A percentile compares a stretch with the other conserved stretches of the same genome.
Conservation (phyloP, 495 filamentous ascomycete species). For the Coniosporium apollinis region DNA sequence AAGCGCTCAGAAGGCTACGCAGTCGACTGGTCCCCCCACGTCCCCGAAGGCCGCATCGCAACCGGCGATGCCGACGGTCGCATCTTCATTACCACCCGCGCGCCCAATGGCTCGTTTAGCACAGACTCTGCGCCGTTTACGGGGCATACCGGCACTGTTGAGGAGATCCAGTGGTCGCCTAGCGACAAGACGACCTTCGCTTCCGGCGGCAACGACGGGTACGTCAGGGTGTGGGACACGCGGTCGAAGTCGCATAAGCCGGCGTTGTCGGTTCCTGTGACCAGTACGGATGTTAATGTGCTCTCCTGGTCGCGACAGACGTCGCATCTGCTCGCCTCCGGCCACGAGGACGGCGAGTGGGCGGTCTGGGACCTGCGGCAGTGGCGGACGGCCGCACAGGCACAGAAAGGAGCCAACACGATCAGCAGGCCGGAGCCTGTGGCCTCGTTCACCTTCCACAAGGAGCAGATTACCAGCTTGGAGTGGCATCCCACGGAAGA, state of each 20-base stretch:
- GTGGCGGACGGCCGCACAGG: conserved; percentile 51
- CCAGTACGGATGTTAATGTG: conserved; percentile 79
- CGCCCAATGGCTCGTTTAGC: conserved; percentile 73
- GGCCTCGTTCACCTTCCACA: conserved; percentile 84
- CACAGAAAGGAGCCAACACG: conserved; percentile 15
- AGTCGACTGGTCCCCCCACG: conserved; percentile 76
- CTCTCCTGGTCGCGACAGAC: conserved; percentile 84
- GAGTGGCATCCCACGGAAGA: conserved; percentile 98
- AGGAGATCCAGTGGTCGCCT: conserved; percentile 94
- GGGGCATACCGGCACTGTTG: conserved; percentile 70
- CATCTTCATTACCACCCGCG: conserved; percentile 74
- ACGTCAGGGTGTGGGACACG: conserved; percentile 88
- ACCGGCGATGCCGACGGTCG: conserved; percentile 82
- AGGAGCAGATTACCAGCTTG: conserved; percentile 84
- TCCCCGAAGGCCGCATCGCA: conserved; percentile 62
- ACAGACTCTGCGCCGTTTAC: conserved; percentile 65
- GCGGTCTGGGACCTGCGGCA: conserved; percentile 90
- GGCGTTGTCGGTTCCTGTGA: conserved; percentile 71
- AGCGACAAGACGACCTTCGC: conserved; percentile 84
- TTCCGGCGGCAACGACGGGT: conserved; percentile 82
- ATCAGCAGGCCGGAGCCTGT: conserved; percentile 49
- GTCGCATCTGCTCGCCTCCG: conserved; percentile 75
- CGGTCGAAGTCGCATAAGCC: conserved; percentile 74
- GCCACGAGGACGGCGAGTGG: conserved; percentile 88
- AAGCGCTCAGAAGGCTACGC: conserved; percentile 78